These are phyloP conservation scores for Fagopyrum tataricum DNA, from an alignment of 148 eudicot genomes.

Conservation along the genomic window DNA sequence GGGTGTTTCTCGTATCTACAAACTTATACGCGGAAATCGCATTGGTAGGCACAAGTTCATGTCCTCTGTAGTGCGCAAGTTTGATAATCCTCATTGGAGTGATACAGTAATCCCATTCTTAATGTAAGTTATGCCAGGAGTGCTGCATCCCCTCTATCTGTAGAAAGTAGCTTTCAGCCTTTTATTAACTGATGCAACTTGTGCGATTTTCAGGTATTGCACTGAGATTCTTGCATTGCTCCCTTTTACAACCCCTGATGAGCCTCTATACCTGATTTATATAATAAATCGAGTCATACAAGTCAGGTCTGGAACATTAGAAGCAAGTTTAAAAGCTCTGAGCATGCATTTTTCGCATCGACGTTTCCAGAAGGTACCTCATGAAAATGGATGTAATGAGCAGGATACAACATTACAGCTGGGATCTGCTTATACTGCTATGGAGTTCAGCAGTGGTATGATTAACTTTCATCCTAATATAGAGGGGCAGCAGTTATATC, in stretches of 20 bases:
- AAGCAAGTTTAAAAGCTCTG: constrained; percentile 70
- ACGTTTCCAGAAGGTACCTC: constrained; percentile 22
- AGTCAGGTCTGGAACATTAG: constrained; percentile 87
- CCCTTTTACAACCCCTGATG: constrained; percentile 84
- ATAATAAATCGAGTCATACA: constrained; percentile 85
- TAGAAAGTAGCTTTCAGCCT: neutral
- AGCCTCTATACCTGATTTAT: constrained; percentile 84
- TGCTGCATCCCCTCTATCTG: constrained; percentile 3
- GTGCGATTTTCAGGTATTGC: constrained; percentile 62
- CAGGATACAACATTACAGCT: constrained; percentile 22
- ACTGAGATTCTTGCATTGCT: constrained; percentile 86
- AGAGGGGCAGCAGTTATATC: constrained; percentile 22
- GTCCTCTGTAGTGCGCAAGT: constrained; percentile 89
- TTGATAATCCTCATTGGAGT: constrained; percentile 69
- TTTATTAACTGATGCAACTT: constrained; percentile 14
- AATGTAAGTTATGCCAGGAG: constrained; percentile 39
- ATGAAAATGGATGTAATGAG: constrained; percentile 42
- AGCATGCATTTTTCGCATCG: constrained; percentile 48
- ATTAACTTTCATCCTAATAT: neutral
- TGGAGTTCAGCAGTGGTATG: neutral
- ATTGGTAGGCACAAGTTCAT: constrained; percentile 84
- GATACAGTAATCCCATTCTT: constrained; percentile 57
- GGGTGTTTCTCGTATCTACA: constrained; percentile 95
- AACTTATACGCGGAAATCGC: constrained; percentile 90
- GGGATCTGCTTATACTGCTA: constrained; percentile 19